Conservation (phyloP, 139 green algal species). For the Chlorella sp. region DNA sequence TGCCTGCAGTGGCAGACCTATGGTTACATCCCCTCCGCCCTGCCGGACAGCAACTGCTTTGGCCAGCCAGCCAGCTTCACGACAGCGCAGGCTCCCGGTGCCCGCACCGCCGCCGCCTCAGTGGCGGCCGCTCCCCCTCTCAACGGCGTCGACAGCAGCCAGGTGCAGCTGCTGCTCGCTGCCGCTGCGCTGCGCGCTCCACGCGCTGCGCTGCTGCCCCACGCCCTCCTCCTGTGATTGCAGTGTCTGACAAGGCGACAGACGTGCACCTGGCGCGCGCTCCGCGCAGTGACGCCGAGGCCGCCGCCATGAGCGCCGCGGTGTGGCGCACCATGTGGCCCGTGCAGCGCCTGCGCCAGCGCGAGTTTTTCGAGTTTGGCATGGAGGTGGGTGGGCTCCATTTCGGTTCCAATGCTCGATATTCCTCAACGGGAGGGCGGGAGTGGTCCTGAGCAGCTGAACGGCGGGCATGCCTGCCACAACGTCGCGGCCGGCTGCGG, state of each 20-base stretch:
- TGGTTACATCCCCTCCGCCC: constrained; percentile 53
- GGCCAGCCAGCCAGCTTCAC: background rate
- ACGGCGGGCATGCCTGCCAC: too few species aligned
- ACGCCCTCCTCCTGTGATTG: too few species aligned
- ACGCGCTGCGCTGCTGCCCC: too few species aligned
- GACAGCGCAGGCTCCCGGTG: too few species aligned
- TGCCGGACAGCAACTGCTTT: constrained; percentile 56
- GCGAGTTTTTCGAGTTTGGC: constrained; percentile 96
- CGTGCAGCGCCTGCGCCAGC: constrained; percentile 84
- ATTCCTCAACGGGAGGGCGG: background rate
- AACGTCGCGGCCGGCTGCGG: too few species aligned
- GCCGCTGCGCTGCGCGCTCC: too few species aligned
- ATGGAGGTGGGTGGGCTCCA: constrained; percentile 89
- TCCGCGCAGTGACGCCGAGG: constrained; percentile 60
- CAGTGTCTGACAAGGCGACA: constrained; percentile 57
- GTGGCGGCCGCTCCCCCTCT: too few species aligned
- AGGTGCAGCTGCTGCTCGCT: background rate
- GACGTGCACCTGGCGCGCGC: constrained; percentile 35
- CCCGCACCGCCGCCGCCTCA: too few species aligned
- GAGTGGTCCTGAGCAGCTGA: background rate
- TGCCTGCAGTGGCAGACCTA: constrained; percentile 23
- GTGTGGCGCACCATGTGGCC: constrained; percentile 93
- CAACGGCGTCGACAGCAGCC: too few species aligned
- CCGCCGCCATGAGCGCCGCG: constrained; percentile 55
- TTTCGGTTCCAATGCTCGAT: too few species aligned